Conservation (phyloP, 768 basidiomycete species). For the Lepiota subincarnata region DNA sequence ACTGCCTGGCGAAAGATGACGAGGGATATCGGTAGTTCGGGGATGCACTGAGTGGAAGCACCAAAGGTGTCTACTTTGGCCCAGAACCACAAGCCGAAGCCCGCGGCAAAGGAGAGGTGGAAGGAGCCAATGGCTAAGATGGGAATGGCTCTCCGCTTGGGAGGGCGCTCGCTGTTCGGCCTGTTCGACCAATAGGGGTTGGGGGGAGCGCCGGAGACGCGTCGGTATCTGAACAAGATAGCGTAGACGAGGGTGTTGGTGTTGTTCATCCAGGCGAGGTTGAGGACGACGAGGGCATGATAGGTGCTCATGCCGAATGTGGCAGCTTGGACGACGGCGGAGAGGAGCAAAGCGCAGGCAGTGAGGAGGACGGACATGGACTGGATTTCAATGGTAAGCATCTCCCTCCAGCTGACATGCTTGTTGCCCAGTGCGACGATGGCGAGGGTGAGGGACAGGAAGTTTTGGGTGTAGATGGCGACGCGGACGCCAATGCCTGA, state of each 20-base stretch:
- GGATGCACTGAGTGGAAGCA: background rate
- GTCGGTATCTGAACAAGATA: conserved; percentile 11
- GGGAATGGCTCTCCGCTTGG: background rate
- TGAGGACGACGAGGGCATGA: conserved; percentile 21
- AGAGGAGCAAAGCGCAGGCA: conserved; percentile 22
- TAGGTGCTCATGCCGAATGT: conserved; percentile 14
- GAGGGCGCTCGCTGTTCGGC: background rate
- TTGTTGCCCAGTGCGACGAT: conserved; percentile 17
- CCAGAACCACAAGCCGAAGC: conserved; percentile 14
- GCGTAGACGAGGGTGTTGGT: conserved; percentile 16
- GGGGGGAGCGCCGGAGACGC: background rate
- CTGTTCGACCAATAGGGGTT: too few relatives aligned
- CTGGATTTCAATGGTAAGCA: conserved; percentile 13
- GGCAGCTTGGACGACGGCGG: conserved; percentile 19
- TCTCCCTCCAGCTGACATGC: conserved; percentile 17
- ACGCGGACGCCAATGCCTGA: conserved; percentile 23
- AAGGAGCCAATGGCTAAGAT: background rate
- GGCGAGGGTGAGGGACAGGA: conserved; percentile 21
- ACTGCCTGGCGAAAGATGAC: background rate
- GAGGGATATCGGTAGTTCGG: background rate
- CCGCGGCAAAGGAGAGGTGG: conserved; percentile 11
- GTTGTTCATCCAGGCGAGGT: conserved; percentile 25
- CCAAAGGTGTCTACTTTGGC: conserved; percentile 6
- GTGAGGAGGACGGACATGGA: conserved; percentile 18
- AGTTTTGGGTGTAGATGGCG: conserved; percentile 23